phyloP scores from a whole-genome alignment of 1,284 basidiomycete genomes.

The Malassezia arunalokei region DNA sequence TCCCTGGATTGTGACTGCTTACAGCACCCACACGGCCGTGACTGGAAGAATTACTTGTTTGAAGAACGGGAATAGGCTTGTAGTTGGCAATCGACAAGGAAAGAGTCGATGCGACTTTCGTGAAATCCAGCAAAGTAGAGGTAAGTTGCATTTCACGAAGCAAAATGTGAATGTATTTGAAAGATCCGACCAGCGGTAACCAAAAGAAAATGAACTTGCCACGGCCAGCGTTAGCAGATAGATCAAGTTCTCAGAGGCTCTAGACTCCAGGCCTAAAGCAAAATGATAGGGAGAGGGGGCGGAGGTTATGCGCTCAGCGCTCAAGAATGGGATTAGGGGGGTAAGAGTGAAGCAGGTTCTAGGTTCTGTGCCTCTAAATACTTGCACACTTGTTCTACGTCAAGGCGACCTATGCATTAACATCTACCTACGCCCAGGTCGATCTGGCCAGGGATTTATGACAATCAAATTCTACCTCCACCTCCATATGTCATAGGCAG shows the following conservation, averaged over 20 bases:
- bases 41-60: constrained; percentile 2
- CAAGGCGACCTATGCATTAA: too few relatives aligned
- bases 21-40: background rate
- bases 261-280: constrained; percentile 4
- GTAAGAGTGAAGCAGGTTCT: background rate
- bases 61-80: constrained; percentile 39
- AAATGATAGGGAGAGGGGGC: background rate
- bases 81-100: constrained; percentile 43
- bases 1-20: constrained; percentile 13
- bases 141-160: constrained; percentile 5
- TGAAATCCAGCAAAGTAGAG: constrained; percentile 4
- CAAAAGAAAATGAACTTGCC: background rate
- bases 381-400: background rate
- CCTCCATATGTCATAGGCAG: too few relatives aligned
- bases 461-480: too few relatives aligned
- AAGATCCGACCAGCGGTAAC: constrained; percentile 9
- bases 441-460: too few relatives aligned
- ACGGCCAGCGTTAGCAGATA: background rate
- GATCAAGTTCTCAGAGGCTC: background rate
- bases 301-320: background rate
- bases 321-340: background rate
- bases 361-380: background rate
- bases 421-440: too few relatives aligned
- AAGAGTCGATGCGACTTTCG: constrained; percentile 26
- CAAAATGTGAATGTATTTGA: background rate